phyloP scores from a whole-genome alignment of 441 rosid genomes.

The Jatropha podagrica region DNA sequence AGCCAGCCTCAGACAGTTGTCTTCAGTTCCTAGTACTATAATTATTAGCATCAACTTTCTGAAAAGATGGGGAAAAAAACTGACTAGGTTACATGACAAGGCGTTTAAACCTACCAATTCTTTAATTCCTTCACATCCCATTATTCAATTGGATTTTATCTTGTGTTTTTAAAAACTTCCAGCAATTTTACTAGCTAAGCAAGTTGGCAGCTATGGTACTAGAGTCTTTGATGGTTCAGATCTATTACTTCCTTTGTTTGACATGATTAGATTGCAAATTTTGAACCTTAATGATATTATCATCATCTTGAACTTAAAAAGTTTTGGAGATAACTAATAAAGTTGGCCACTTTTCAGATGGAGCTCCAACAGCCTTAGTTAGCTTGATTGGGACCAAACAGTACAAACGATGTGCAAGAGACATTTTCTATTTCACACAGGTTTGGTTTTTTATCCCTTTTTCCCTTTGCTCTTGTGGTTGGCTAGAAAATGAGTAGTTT shows the following conservation, averaged over 20 bases:
- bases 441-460: slow-evolving; percentile 30
- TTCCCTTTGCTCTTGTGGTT: background rate
- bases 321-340: slow-evolving; percentile 2
- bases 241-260: background rate
- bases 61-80: background rate
- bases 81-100: background rate
- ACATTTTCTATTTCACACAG: slow-evolving; percentile 94
- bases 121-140: too few species aligned
- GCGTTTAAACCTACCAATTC: background rate
- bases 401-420: slow-evolving; percentile 90
- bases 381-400: slow-evolving; percentile 88
- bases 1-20: too few species aligned
- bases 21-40: background rate
- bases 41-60: background rate
- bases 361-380: slow-evolving; percentile 86
- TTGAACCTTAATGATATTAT: background rate
- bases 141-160: background rate
- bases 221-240: background rate
- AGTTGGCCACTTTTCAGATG: slow-evolving; percentile 47
- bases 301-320: background rate
- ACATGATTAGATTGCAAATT: background rate
- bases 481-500: background rate
- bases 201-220: background rate
- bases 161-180: background rate
- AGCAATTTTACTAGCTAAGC: background rate